phyloP scores from a whole-genome alignment of 2,329 filamentous ascomycete species.

The Cladosporium sp. region DNA sequence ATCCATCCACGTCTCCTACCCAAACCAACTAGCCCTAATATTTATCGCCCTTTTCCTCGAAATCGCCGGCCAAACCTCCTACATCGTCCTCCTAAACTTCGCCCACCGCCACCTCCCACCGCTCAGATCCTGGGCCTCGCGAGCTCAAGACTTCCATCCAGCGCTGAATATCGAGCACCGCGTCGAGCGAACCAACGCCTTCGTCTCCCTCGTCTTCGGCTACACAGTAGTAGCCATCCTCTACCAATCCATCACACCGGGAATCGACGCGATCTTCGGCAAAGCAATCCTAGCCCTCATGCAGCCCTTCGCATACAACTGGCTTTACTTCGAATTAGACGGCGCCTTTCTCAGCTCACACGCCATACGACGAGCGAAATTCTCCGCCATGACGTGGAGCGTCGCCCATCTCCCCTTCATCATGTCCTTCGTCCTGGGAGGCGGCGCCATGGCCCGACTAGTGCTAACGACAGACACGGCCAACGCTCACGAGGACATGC shows the following conservation, averaged over 20 bases:
- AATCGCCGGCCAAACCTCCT: slow-evolving; percentile 43
- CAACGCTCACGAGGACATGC: slow-evolving; percentile 43
- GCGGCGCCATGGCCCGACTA: slow-evolving; percentile 53
- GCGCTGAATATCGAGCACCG: slow-evolving; percentile 61
- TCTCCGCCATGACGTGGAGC: slow-evolving; percentile 48
- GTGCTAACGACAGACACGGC: slow-evolving; percentile 54
- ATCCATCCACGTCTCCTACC: slow-evolving; percentile 53
- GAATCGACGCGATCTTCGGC: slow-evolving; percentile 56
- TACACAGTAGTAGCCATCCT: slow-evolving; percentile 59
- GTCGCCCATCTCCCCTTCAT: slow-evolving; percentile 58
- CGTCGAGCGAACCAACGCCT: slow-evolving; percentile 60
- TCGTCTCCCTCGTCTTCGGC: slow-evolving; percentile 60
- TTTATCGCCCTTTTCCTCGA: slow-evolving; percentile 54
- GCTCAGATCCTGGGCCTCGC: slow-evolving; percentile 22
- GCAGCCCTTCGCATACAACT: slow-evolving; percentile 32
- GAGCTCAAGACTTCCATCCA: slow-evolving; percentile 55
- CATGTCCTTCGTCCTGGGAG: slow-evolving; percentile 58
- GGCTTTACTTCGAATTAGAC: slow-evolving; percentile 48
- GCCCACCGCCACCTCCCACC: slow-evolving; percentile 19
- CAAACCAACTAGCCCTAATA: slow-evolving; percentile 51
- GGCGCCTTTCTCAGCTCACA: slow-evolving; percentile 53
- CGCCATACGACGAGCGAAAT: slow-evolving; percentile 51
- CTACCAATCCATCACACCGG: slow-evolving; percentile 51
- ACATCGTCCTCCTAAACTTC: slow-evolving; percentile 36
- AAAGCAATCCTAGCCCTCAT: slow-evolving; percentile 48